Evolutionary conservation across 129 eudicot genomes (phyloP).

Genomic region (Helianthus annuus): HanXRQr2.0-SUNRISE NC_035440.2:69780511-69781010

Average conservation of each 20-base stretch:
- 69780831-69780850: slow-evolving; percentile 36
- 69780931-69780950: too few species aligned
- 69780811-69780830: slow-evolving; percentile 61
- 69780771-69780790: slow-evolving; percentile 66
- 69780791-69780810: slow-evolving; percentile 48
- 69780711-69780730: slow-evolving; percentile 51
- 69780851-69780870: neutral
- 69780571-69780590: too few species aligned
- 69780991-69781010: too few species aligned
- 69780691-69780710: slow-evolving; percentile 57
- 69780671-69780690: slow-evolving; percentile 20
- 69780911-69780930: too few species aligned
- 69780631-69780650: neutral
- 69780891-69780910: neutral
- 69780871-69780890: neutral
- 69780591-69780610: too few species aligned
- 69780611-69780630: neutral
- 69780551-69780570: too few species aligned
- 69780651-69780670: neutral
- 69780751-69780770: slow-evolving; percentile 62
- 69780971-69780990: too few species aligned
- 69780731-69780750: slow-evolving; percentile 58
- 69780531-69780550: too few species aligned
- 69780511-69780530: too few species aligned
- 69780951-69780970: too few species aligned